phyloP scores from a whole-genome alignment of 306 rosid genomes.

The Pueraria montana region DNA sequence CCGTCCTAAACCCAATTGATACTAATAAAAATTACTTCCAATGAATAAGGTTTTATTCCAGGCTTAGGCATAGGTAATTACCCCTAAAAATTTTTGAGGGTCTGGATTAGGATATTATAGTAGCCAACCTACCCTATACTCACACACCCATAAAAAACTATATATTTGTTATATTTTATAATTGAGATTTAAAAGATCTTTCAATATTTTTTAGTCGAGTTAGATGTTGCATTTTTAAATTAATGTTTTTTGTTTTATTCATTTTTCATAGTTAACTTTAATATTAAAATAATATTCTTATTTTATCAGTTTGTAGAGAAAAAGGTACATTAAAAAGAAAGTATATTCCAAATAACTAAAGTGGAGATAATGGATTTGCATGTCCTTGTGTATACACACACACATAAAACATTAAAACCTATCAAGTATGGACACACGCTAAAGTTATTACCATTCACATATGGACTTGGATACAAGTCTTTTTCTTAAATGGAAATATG shows the following conservation, averaged over 20 bases:
- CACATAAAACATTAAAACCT: no score
- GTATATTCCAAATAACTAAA: background rate
- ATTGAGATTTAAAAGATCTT: background rate
- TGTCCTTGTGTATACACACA: no score
- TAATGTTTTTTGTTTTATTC: background rate
- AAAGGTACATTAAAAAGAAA: background rate
- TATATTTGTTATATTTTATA: background rate
- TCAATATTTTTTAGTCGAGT: background rate
- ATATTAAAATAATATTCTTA: background rate
- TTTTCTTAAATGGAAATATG: background rate
- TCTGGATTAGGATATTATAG: background rate
- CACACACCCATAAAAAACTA: background rate
- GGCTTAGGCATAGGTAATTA: background rate
- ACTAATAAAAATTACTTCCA: background rate
- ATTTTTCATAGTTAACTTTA: background rate
- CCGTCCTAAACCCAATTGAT: background rate
- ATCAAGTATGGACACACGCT: background rate
- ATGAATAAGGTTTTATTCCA: background rate
- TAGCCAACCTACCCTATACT: background rate
- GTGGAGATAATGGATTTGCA: background rate
- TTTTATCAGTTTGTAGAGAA: background rate
- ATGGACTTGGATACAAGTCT: background rate
- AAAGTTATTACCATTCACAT: background rate
- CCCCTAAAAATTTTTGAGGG: background rate
- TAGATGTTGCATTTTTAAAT: constrained; percentile 11